Evolutionary conservation across 306 rosid species (phyloP).

Genomic region (Quercus bicolor): DNA sequence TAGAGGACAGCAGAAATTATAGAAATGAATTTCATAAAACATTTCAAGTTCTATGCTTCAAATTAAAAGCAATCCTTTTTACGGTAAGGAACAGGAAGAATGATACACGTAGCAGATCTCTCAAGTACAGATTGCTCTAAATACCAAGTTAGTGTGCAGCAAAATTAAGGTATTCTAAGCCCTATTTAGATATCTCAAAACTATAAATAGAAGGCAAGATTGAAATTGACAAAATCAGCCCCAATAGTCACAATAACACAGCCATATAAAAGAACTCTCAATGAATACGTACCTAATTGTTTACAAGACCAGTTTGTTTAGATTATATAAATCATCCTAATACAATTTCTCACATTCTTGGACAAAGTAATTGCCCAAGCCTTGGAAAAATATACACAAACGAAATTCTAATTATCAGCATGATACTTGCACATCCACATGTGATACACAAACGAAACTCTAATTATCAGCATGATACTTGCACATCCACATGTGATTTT

Average conservation of each 20-base stretch:
- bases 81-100: not conserved
- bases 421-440: not conserved
- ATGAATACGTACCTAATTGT: not conserved
- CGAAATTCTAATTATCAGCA: not conserved
- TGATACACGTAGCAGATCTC: not conserved
- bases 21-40: not conserved
- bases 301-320: not conserved
- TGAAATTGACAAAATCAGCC: not conserved
- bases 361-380: not conserved
- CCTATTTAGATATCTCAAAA: not conserved
- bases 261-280: not conserved
- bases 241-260: not conserved
- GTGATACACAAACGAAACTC: not conserved
- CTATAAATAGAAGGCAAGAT: not conserved
- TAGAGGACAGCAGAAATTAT: not conserved
- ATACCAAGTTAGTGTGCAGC: not conserved
- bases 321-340: not conserved
- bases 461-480: not conserved
- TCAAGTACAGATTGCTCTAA: not conserved
- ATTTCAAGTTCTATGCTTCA: not conserved
- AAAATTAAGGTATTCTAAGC: not conserved
- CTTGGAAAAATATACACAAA: not conserved
- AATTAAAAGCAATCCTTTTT: not conserved
- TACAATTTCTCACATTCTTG: not conserved
- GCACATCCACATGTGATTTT: not conserved